Percentiles rank a stretch among this genome's conserved stretches.
These are phyloP conservation scores for Pichia ethanolica DNA, from an alignment of 805 yeast species.

Conservation along the genomic window DNA sequence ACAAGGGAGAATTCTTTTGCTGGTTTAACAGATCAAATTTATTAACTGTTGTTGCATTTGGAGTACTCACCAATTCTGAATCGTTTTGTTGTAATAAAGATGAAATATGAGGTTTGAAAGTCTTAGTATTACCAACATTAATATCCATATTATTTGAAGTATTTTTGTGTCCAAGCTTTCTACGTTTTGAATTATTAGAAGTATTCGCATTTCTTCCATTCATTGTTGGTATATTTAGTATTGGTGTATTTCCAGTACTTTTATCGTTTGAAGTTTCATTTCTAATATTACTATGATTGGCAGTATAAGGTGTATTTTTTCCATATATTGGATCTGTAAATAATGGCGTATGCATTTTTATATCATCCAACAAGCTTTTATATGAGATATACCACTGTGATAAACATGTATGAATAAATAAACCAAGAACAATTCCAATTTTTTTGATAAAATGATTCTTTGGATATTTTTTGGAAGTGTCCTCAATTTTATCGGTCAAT, in stretches of 20 bases:
- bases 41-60: neutral
- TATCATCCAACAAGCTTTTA: slow-evolving; percentile 9
- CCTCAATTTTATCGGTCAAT: slow-evolving; percentile 22
- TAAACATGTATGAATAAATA: slow-evolving; percentile 56
- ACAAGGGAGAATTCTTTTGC: neutral
- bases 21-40: neutral
- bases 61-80: neutral
- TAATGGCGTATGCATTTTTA: slow-evolving; percentile 1
- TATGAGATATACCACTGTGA: slow-evolving; percentile 37
- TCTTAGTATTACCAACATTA: neutral
- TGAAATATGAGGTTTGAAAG: neutral
- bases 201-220: too few species aligned
- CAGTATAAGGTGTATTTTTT: neutral
- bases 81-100: neutral
- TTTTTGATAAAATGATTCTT: slow-evolving; percentile 46
- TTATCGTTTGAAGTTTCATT: neutral
- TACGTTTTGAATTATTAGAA: neutral
- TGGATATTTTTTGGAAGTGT: slow-evolving; percentile 29
- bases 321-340: neutral
- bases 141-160: too few species aligned
- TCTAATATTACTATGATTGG: neutral
- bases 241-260: too few species aligned
- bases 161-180: too few species aligned
- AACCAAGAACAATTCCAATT: slow-evolving; percentile 46
- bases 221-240: too few species aligned